Evolutionary conservation across 495 filamentous ascomycete species (phyloP).

Genomic region (Neurospora sp.): DNA sequence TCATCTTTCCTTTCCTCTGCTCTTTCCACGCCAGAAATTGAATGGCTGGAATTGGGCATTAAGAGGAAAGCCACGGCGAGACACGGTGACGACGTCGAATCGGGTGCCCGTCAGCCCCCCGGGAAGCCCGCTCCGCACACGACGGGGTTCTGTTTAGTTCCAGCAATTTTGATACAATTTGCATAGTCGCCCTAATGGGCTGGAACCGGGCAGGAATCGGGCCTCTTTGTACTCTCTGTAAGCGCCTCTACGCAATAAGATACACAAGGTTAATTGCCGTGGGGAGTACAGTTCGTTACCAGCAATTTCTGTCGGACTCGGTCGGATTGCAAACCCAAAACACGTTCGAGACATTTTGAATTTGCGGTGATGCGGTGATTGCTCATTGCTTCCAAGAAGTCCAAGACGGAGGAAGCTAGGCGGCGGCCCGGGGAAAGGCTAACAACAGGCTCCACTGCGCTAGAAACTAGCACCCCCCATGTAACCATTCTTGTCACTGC

Average conservation of each 20-base stretch:
- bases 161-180: not conserved
- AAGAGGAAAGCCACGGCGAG: slow-evolving; percentile 1
- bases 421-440: not conserved
- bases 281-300: not conserved
- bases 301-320: not conserved
- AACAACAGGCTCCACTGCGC: not conserved
- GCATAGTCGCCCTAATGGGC: not conserved
- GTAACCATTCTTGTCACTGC: not conserved
- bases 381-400: not conserved
- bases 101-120: slow-evolving; percentile 6
- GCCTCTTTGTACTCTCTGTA: not conserved
- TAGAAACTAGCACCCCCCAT: not conserved
- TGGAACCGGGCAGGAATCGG: not conserved
- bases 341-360: not conserved
- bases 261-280: not conserved
- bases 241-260: not conserved
- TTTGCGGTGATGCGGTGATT: not conserved
- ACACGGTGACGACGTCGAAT: slow-evolving; percentile 19
- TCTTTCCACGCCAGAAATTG: slow-evolving; percentile 1
- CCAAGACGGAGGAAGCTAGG: not conserved
- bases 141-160: not conserved
- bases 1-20: not conserved
- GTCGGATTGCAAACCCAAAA: not conserved
- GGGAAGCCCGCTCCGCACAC: not conserved
- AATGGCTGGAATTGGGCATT: slow-evolving; percentile 22